Percentiles rank a stretch among this genome's conserved stretches.
These are phyloP conservation scores for Dictyostelium intermedium DNA, from an alignment of 78 protist species.

Conservation along the genomic window DNA sequence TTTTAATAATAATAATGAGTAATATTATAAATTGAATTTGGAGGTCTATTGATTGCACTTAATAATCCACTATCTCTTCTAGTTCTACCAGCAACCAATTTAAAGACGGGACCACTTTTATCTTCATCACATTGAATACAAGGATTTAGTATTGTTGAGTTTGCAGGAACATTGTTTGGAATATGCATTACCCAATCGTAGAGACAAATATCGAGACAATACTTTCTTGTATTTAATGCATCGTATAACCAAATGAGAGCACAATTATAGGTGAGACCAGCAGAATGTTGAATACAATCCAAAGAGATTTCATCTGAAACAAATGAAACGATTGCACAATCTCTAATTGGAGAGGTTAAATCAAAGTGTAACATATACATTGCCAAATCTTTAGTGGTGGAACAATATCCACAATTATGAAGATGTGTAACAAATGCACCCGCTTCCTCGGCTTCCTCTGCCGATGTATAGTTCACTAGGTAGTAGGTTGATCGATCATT, in stretches of 20 bases:
- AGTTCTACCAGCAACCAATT: slow-evolving; percentile 74
- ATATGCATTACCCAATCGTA: slow-evolving; percentile 28
- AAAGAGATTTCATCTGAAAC: slow-evolving; percentile 26
- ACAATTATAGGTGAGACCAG: slow-evolving; percentile 73
- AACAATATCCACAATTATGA: slow-evolving; percentile 77
- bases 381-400: slow-evolving; percentile 67
- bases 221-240: slow-evolving; percentile 55
- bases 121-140: slow-evolving; percentile 89
- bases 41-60: slow-evolving; percentile 83
- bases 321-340: slow-evolving; percentile 60
- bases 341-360: slow-evolving; percentile 80
- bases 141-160: slow-evolving; percentile 41
- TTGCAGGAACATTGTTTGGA: slow-evolving; percentile 86
- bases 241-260: slow-evolving; percentile 82
- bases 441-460: slow-evolving; percentile 35
- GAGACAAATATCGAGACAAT: slow-evolving; percentile 78
- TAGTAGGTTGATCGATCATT: slow-evolving; percentile 56
- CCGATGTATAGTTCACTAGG: slow-evolving; percentile 39
- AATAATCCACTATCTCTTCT: slow-evolving; percentile 82
- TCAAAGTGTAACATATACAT: slow-evolving; percentile 69
- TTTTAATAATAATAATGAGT: slow-evolving; percentile 82
- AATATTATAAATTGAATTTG: slow-evolving; percentile 59
- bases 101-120: slow-evolving; percentile 82
- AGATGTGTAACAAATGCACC: slow-evolving; percentile 85
- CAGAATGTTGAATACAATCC: slow-evolving; percentile 71